Evolutionary conservation across 2,329 filamentous ascomycete species (phyloP), one percentile per base, ranked within the genome.

Genomic region (Trichoderma cornu-damae): DNA sequence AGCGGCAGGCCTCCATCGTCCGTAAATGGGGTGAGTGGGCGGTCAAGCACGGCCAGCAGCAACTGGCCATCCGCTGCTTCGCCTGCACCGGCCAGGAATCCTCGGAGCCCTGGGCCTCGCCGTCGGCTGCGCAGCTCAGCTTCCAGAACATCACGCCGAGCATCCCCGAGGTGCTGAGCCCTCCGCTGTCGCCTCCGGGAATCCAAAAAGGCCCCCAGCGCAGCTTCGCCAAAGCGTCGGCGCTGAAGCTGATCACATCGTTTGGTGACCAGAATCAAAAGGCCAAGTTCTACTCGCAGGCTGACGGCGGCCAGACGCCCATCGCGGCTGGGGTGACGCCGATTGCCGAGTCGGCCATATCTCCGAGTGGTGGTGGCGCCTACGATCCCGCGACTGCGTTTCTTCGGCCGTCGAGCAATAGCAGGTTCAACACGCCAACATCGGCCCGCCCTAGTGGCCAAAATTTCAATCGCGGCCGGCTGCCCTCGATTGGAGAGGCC

Each of bases 21-120:
- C 85, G 90, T 64, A 93, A 94, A 76, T 99, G 94, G 94, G 94
- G 94, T 58, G 93, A 96, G 67, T 86, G 89, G 76, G 90, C 93
- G 35, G 86, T 96, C 11, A 86, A 89, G 61, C 87, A 94, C 65
- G 88, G 89, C 14, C 88, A 96, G 66, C 89, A 94, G 63, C 89
- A 96, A 65, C 78, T 99, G 44, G 94, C 94, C 16, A 94, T 96
- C 48, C 81, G 92, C 66, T 97, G 87, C 72, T 96, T 96, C 70
- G 90, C 93, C 48, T 96, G 93, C 70, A 94, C 90, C 16, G 90
- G 89, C 22, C 80, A 87, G 18, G 91, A 96, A 68, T 88, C 89
- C 0, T 85, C 87, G 0, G 90, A 94, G 69, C 87, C 90, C 1
- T 96, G 91, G 92, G 83, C 86, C 18, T 96, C 92, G 7, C 91